These are phyloP conservation scores for Solanum pinnatisectum DNA, from an alignment of 257 asterid species.

Conservation along the genomic window DNA sequence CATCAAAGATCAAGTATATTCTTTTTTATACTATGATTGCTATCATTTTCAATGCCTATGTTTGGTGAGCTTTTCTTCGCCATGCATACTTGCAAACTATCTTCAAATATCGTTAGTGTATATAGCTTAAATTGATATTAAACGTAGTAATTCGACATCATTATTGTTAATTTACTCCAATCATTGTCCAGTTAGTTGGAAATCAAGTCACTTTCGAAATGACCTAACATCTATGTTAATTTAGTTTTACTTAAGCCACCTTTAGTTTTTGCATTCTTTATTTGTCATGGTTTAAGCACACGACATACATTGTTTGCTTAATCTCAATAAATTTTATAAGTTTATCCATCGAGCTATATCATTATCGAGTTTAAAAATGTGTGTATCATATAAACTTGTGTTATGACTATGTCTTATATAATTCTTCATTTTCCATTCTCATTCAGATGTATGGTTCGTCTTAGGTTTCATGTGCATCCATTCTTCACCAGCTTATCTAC, in stretches of 20 bases:
- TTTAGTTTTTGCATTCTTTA: not conserved
- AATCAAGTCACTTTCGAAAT: not conserved
- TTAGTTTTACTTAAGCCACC: not conserved
- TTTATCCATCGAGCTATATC: not conserved
- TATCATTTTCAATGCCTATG: not conserved
- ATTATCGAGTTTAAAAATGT: not conserved
- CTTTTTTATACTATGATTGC: not conserved
- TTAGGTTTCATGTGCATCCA: not conserved
- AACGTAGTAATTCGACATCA: not conserved
- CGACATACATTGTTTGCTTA: not conserved
- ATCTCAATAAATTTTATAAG: not conserved
- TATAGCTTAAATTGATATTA: not conserved
- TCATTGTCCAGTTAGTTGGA: not conserved
- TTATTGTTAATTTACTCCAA: not conserved
- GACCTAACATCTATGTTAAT: not conserved
- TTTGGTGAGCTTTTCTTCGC: not conserved
- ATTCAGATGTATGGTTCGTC: not conserved
- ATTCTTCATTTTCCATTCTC: not conserved
- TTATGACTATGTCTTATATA: not conserved
- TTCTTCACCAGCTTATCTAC: not conserved
- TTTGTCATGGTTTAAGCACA: not conserved
- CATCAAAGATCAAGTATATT: not conserved
- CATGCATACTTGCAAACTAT: not conserved
- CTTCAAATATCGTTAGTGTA: not conserved
- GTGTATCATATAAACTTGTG: not conserved